These are phyloP conservation scores for Neoscytalidium dimidiatum DNA, from an alignment of 2,329 filamentous ascomycete species.

Conservation along the genomic window DNA sequence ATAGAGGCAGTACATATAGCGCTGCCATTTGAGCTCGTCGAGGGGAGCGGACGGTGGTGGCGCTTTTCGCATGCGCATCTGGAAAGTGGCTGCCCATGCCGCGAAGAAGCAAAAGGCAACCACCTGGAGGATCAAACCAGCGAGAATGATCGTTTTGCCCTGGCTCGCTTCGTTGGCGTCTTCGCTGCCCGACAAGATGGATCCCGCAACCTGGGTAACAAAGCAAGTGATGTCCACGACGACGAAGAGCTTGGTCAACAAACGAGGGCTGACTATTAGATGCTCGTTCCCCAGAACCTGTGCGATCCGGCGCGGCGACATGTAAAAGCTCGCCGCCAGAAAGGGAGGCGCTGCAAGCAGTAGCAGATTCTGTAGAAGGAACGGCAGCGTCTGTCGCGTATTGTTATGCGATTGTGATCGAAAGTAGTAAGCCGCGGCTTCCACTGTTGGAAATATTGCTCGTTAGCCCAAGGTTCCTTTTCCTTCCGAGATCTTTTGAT, in stretches of 20 bases:
- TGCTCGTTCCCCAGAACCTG: conserved; percentile 24
- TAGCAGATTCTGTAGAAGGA: conserved; percentile 45
- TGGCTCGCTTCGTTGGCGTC: background rate
- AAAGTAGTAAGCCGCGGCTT: background rate
- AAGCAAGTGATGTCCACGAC: background rate
- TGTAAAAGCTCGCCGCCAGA: conserved; percentile 50
- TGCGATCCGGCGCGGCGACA: conserved; percentile 45
- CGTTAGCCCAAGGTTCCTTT: background rate
- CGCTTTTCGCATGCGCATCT: no score
- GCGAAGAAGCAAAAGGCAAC: background rate
- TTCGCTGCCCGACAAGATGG: background rate
- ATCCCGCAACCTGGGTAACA: background rate
- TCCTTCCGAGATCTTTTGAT: no score
- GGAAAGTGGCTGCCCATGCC: background rate
- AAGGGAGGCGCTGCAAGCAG: conserved; percentile 49
- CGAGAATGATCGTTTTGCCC: background rate
- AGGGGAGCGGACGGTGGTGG: no score
- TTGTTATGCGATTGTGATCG: background rate
- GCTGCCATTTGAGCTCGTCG: background rate
- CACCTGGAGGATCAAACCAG: background rate
- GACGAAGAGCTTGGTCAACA: background rate
- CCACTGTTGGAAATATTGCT: background rate
- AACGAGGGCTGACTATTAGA: background rate
- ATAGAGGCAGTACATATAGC: background rate
- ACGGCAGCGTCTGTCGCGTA: background rate